Percentiles rank a stretch among this genome's conserved stretches.
phyloP scores from a whole-genome alignment of 768 basidiomycete genomes.

The Boletus vermiculosoides region DNA sequence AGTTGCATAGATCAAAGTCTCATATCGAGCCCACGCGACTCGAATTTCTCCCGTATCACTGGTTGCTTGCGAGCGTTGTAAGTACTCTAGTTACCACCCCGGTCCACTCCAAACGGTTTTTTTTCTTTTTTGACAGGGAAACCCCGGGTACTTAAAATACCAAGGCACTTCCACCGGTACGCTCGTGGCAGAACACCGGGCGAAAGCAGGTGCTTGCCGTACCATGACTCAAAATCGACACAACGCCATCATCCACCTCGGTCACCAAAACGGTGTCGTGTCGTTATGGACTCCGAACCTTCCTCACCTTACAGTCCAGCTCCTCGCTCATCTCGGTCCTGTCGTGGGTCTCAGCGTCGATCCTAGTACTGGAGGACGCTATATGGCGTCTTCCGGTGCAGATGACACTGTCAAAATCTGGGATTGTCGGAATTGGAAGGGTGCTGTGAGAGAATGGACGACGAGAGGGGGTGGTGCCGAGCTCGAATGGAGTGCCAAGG shows the following conservation, averaged over 20 bases:
- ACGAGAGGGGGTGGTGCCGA: slow-evolving; percentile 67
- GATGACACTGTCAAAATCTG: slow-evolving; percentile 93
- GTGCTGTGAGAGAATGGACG: slow-evolving; percentile 76
- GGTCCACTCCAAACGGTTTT: not conserved
- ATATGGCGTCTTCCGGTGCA: slow-evolving; percentile 86
- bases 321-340: slow-evolving; percentile 89
- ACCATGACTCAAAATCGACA: slow-evolving; percentile 90
- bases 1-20: slow-evolving; percentile 78
- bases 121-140: slow-evolving; percentile 49
- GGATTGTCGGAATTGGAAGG: slow-evolving; percentile 97
- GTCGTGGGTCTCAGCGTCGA: slow-evolving; percentile 81
- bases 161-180: slow-evolving; percentile 95
- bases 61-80: slow-evolving; percentile 84
- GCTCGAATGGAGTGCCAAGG: slow-evolving; percentile 84
- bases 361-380: slow-evolving; percentile 79
- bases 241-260: slow-evolving; percentile 91
- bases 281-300: slow-evolving; percentile 97
- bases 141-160: slow-evolving; percentile 90
- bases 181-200: slow-evolving; percentile 82
- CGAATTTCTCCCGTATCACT: slow-evolving; percentile 94
- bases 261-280: slow-evolving; percentile 94
- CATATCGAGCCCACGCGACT: slow-evolving; percentile 89
- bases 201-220: slow-evolving; percentile 80
- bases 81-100: slow-evolving; percentile 28
- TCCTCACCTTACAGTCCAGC: slow-evolving; percentile 85